Evolutionary conservation across 1,284 basidiomycete species (phyloP).

Genomic region (Pseudozyma flocculosa): DNA sequence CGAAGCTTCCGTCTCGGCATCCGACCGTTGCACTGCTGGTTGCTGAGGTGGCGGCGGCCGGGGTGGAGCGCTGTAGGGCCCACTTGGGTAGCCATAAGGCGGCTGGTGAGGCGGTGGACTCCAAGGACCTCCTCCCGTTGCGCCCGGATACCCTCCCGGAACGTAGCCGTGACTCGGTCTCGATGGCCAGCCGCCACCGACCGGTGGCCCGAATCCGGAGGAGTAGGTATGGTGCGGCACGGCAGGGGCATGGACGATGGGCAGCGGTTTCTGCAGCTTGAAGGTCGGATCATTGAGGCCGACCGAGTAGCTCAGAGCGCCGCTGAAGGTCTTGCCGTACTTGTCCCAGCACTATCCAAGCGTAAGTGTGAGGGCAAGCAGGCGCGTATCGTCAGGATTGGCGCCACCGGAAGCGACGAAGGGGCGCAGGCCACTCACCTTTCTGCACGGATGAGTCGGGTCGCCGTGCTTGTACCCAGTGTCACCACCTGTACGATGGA

Average conservation of each 20-base stretch:
- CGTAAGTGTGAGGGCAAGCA: not conserved
- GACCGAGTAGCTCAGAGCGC: constrained; percentile 28
- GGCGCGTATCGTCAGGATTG: not conserved
- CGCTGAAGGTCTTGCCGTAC: constrained; percentile 30
- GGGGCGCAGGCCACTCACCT: not conserved
- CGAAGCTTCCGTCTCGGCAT: constrained; percentile 31
- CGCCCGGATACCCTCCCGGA: constrained; percentile 27
- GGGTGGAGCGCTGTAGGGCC: not conserved
- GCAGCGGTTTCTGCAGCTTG: constrained; percentile 29
- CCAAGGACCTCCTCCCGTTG: not conserved
- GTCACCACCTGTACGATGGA: constrained; percentile 4
- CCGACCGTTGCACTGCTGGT: constrained; percentile 1
- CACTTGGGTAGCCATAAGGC: not conserved
- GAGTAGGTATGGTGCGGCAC: not conserved
- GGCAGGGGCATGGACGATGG: constrained; percentile 7
- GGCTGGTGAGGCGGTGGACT: not conserved
- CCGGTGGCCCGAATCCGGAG: not conserved
- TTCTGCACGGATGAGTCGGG: constrained; percentile 32
- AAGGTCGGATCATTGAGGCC: constrained; percentile 15
- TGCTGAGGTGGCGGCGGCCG: not conserved
- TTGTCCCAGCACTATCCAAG: constrained; percentile 29
- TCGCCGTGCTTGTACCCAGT: constrained; percentile 42
- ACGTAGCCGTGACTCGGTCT: constrained; percentile 21
- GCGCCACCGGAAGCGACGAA: too few species aligned
- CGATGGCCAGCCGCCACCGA: not conserved